Base-by-base conservation (phyloP, 768 basidiomycete species). In the Cystobasidium ongulense region DNA sequence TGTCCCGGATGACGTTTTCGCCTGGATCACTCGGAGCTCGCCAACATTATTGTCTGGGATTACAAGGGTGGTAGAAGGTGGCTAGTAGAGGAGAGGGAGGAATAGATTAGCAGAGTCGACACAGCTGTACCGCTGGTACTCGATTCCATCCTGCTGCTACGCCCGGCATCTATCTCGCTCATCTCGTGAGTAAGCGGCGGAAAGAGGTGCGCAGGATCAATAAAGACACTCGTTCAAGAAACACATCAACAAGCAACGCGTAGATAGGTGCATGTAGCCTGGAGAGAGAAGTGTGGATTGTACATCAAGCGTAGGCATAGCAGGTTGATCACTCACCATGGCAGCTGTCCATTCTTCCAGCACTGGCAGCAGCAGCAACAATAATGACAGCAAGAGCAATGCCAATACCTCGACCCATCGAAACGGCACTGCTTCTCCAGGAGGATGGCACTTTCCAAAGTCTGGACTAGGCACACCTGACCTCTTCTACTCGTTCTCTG, bases 391-490 rank as follows among this genome's bases (percentile, higher is more conserved):
- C 52, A 54, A 23, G 8, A 54, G n/a, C 52, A 39, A 39, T 17
- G 39, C 15, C 46, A 50, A 50, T n/a, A n/a, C n/a, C 46, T 8
- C 8, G 8, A 50, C 15, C 21, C 46, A n/a, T 50, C 46, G 46
- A 21, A 50, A 50, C 46, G 46, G 46, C 15, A 50, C 46, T 8
- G 46, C 46, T 21, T 50, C 46, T 4, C 46, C 46, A 4, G 46
- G 46, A n/a, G 46, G 46, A 59, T 59, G 57, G 57, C 63, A 64
- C 38, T 64, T 64, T 64, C 63, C 63, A 10, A 71, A 71, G 54
- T 39, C 36, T 54, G 68, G 68, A 11, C 68, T 71, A n/a, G 68
- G 68, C 15, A 71, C 68, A 8, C 68, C 68, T 33, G 68, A 71
- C 25, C 54, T 71, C 25, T 71, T 59, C 68, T 71, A 71, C 36